Percentiles rank a stretch among this genome's conserved stretches.
phyloP scores from a whole-genome alignment of 495 filamentous ascomycete genomes.

The Xylaria bambusicola region DNA sequence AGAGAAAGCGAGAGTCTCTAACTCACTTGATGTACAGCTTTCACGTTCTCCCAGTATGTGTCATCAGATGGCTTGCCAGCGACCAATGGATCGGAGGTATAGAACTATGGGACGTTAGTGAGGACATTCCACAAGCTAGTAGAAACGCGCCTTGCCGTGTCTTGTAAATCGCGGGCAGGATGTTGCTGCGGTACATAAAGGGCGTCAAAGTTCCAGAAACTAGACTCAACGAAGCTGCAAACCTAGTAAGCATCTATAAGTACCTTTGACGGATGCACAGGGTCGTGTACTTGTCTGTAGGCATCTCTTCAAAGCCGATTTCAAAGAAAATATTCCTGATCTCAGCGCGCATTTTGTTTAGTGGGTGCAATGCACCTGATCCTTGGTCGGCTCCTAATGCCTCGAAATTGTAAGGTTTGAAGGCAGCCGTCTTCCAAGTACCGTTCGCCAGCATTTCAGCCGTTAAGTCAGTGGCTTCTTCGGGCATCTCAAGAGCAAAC shows the following conservation, averaged over 20 bases:
- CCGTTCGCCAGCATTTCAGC: constrained; percentile 85
- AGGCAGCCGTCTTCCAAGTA: constrained; percentile 78
- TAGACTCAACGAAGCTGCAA: constrained; percentile 75
- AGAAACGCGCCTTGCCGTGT: constrained; percentile 56
- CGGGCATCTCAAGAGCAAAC: constrained; percentile 79
- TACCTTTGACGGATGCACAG: background rate
- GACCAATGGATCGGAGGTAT: constrained; percentile 60
- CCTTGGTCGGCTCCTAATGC: constrained; percentile 77
- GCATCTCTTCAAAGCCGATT: constrained; percentile 84
- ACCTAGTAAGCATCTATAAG: background rate
- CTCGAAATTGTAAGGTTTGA: constrained; percentile 98
- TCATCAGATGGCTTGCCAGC: constrained; percentile 75
- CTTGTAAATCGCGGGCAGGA: constrained; percentile 93
- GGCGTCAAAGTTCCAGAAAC: constrained; percentile 99
- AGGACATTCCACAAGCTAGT: constrained; percentile 47
- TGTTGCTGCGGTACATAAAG: constrained; percentile 99
- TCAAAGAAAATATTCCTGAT: constrained; percentile 97
- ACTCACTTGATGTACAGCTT: constrained; percentile 77
- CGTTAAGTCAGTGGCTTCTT: constrained; percentile 94
- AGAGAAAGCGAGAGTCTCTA: too few species aligned
- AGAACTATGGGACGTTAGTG: constrained; percentile 83
- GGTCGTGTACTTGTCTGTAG: constrained; percentile 63
- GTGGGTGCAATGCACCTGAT: constrained; percentile 86
- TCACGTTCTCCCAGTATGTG: constrained; percentile 82
- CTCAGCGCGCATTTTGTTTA: constrained; percentile 92